Conservation (phyloP, 2,329 filamentous ascomycete species). For the Capronia epimyces region DNA sequence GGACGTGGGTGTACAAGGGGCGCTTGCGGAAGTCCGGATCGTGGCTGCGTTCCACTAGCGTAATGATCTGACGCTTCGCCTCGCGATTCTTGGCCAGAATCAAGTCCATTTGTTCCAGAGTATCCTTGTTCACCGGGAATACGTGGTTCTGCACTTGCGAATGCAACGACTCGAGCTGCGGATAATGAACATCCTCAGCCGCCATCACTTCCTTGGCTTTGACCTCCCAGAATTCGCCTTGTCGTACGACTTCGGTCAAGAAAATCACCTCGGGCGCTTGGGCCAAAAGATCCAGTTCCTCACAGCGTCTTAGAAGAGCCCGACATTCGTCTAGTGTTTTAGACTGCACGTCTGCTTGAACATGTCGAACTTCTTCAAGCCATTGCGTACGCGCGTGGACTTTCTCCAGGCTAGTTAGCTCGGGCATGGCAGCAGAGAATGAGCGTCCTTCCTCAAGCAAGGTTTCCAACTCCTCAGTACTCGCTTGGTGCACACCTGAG, state of each 20-base stretch:
- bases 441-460: constrained; percentile 81
- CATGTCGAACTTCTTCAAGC: constrained; percentile 69
- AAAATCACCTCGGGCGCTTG: constrained; percentile 74
- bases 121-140: constrained; percentile 76
- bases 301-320: constrained; percentile 70
- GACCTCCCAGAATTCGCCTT: constrained; percentile 81
- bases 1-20: constrained; percentile 83
- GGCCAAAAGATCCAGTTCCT: constrained; percentile 68
- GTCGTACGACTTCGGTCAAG: constrained; percentile 68
- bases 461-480: constrained; percentile 74
- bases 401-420: constrained; percentile 74
- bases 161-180: constrained; percentile 86
- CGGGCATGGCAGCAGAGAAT: constrained; percentile 87
- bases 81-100: constrained; percentile 95
- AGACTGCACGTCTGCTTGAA: constrained; percentile 58
- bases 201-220: constrained; percentile 89
- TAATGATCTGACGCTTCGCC: constrained; percentile 80
- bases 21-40: constrained; percentile 69
- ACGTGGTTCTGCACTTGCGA: constrained; percentile 59
- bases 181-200: constrained; percentile 88
- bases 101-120: constrained; percentile 74
- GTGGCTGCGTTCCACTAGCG: constrained; percentile 71
- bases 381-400: constrained; percentile 82
- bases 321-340: constrained; percentile 73
- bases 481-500: constrained; percentile 57